Evolutionary conservation across 176 grass and related monocot species (phyloP).

Genomic region (Bonia amplexicaulis): DNA sequence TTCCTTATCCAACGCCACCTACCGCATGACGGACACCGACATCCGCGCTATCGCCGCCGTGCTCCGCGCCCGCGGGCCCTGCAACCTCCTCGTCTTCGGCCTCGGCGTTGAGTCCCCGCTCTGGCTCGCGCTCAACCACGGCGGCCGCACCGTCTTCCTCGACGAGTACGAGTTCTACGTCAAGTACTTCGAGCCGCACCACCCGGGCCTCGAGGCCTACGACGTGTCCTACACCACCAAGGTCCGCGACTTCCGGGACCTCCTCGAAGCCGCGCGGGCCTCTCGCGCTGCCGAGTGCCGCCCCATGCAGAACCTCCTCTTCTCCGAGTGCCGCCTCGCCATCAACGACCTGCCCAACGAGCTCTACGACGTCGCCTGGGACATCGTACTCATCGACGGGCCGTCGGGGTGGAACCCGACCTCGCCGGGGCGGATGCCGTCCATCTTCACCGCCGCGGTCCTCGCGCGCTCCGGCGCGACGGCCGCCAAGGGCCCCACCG

Average conservation of each 20-base stretch:
- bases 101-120: slow-evolving; percentile 53
- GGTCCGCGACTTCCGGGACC: slow-evolving; percentile 46
- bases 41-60: slow-evolving; percentile 51
- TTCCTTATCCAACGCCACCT: slow-evolving; percentile 48
- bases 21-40: slow-evolving; percentile 57
- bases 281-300: slow-evolving; percentile 52
- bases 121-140: slow-evolving; percentile 85
- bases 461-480: slow-evolving; percentile 49
- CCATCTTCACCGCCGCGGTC: slow-evolving; percentile 86
- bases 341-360: slow-evolving; percentile 96
- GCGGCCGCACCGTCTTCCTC: slow-evolving; percentile 87
- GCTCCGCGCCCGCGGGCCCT: slow-evolving; percentile 44
- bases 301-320: slow-evolving; percentile 84
- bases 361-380: slow-evolving; percentile 87
- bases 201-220: slow-evolving; percentile 84
- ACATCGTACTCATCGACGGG: slow-evolving; percentile 70
- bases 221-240: slow-evolving; percentile 81
- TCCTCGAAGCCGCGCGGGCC: slow-evolving; percentile 38
- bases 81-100: slow-evolving; percentile 71
- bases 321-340: slow-evolving; percentile 89
- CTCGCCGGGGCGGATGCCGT: slow-evolving; percentile 61
- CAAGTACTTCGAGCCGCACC: slow-evolving; percentile 67
- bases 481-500: slow-evolving; percentile 40
- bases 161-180: slow-evolving; percentile 99
- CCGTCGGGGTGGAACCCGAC: slow-evolving; percentile 53